Conservation (phyloP, 2,329 filamentous ascomycete species). For the Ascocoryne sarcoides region DNA sequence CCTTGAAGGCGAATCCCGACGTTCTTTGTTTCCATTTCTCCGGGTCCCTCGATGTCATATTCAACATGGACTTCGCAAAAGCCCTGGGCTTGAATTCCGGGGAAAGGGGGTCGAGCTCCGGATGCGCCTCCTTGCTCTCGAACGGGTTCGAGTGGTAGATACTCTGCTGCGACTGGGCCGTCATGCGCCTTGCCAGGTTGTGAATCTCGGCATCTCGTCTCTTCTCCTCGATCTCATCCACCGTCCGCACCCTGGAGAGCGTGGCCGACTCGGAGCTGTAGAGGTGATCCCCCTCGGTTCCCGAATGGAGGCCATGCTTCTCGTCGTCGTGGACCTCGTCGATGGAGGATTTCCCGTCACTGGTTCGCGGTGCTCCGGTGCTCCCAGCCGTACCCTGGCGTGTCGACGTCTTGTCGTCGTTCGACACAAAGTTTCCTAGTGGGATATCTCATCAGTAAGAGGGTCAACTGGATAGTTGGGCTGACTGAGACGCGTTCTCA, state of each 20-base stretch:
- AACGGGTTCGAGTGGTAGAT: constrained; percentile 37
- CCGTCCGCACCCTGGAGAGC: background rate
- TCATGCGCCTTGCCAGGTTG: constrained; percentile 10
- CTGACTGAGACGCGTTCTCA: no score
- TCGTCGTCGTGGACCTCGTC: no score
- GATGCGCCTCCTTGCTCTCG: constrained; percentile 32
- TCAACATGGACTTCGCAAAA: constrained; percentile 52
- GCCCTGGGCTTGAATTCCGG: constrained; percentile 42
- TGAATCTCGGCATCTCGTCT: constrained; percentile 10
- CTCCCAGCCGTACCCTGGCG: no score
- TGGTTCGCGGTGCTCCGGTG: no score
- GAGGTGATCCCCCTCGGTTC: no score
- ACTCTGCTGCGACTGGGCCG: constrained; percentile 10
- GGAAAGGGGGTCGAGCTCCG: constrained; percentile 42
- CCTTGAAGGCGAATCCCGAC: constrained; percentile 56
- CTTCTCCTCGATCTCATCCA: constrained; percentile 5
- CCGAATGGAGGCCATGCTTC: no score
- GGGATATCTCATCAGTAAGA: no score
- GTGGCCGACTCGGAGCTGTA: constrained; percentile 4
- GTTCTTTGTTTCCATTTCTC: constrained; percentile 44
- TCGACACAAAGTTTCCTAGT: no score
- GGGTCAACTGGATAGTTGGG: no score
- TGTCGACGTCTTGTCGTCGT: constrained; percentile 1
- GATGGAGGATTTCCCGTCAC: no score
- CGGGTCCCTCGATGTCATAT: constrained; percentile 44